These are phyloP conservation scores for Pouteria glomerata DNA, from an alignment of 148 eudicot genomes.

Conservation along the genomic window DNA sequence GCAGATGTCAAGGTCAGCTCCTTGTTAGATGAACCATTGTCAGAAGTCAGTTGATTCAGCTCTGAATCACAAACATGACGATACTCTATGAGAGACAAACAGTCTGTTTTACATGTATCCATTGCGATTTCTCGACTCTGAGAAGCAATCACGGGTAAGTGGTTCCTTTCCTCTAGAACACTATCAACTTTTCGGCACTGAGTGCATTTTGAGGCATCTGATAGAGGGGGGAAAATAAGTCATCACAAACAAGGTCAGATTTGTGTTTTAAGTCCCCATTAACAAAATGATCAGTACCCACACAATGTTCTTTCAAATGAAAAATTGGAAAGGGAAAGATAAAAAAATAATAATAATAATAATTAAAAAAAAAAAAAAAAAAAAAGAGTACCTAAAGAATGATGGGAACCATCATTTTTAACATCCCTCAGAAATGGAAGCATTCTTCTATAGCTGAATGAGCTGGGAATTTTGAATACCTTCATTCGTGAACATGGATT, in stretches of 20 bases:
- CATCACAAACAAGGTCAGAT: slow-evolving; percentile 1
- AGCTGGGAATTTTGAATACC: slow-evolving; percentile 25
- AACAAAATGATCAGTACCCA: neutral
- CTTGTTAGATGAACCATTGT: slow-evolving; percentile 11
- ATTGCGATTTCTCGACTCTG: slow-evolving; percentile 9
- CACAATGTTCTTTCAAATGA: neutral
- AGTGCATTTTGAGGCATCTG: slow-evolving; percentile 28
- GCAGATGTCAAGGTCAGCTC: slow-evolving; percentile 4
- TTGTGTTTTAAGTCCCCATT: neutral
- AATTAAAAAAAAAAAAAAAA: neutral
- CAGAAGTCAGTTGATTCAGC: neutral
- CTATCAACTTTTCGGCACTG: slow-evolving; percentile 18
- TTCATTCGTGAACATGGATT: slow-evolving; percentile 16
- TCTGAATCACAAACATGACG: slow-evolving; percentile 4
- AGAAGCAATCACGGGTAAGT: neutral
- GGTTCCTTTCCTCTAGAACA: slow-evolving; percentile 20
- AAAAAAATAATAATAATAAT: neutral
- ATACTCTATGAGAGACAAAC: neutral
- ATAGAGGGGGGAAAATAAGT: neutral
- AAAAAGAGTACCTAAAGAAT: neutral
- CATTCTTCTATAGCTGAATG: slow-evolving; percentile 32
- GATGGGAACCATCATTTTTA: slow-evolving; percentile 13
- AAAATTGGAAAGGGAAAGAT: neutral
- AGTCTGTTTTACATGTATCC: slow-evolving; percentile 14
- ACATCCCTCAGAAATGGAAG: slow-evolving; percentile 32